Base-by-base conservation (phyloP, 2,329 filamentous ascomycete species). In the Neopestalotiopsis sp. region DNA sequence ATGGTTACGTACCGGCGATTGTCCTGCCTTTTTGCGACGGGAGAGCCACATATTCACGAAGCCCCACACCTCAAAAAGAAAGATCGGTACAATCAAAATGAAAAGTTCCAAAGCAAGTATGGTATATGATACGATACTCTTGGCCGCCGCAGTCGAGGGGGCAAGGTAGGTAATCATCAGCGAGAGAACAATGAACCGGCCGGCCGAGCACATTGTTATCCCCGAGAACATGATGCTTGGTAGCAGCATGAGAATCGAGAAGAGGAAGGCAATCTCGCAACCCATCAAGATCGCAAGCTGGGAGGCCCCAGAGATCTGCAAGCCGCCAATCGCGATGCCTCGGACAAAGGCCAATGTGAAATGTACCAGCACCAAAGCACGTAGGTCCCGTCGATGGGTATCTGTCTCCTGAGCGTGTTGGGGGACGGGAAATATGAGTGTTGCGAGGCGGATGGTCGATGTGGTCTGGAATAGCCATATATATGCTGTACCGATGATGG, bases 191-290 rank as follows among this genome's bases (percentile, higher is more conserved):
- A 49, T 10, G 20, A 64, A 64, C 20, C 61, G 38, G 61, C 61
- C 61, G n/a, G 30, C 38, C 14, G 38, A 34, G 20, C 40, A 45
- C n/a, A 45, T 20, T 10, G 28, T 32, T 3, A 64, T 4, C 5
- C 34, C n/a, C 1, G 58, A 53, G 20, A 32, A 57, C 14, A 28
- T 34, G 20, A 20, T 69, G 66, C 24, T 73, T 67, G 57, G 72
- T 68, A 30, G 68, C 68, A 13, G 68, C 69, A n/a, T 71, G 68
- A 49, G 66, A 30, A 64, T 34, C 40, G 61, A 73, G 5, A 68
- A 70, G 14, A 71, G 14, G n/a, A 71, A 53, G 13, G 70, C 45
- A 12, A 71, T 28, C 17, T 73, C 71, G 62, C 70, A 71, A n/a
- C 58, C 20, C 42, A 66, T 66, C 5, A 71, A 61, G 7, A 68